phyloP scores from a whole-genome alignment of 345 rosid genomes.

The Hypericum androsaemum region DNA sequence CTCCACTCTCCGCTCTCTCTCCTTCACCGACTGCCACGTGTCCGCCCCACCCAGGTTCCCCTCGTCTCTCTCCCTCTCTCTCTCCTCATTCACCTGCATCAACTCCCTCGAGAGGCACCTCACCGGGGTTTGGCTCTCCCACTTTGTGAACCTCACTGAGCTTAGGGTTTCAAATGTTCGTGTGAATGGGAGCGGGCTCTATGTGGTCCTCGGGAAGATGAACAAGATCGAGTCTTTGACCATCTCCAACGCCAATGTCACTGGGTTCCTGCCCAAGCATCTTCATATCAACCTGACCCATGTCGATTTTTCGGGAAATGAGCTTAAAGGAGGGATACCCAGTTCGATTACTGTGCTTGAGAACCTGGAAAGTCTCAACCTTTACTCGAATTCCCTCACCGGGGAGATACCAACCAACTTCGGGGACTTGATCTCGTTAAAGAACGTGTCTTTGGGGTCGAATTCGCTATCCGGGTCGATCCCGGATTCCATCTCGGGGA shows the following conservation, averaged over 20 bases:
- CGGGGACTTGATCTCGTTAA: conserved; percentile 35
- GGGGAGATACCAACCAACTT: conserved; percentile 52
- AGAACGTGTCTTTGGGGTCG: conserved; percentile 56
- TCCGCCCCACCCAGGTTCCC: conserved; percentile 60
- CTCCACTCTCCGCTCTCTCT: conserved; percentile 58
- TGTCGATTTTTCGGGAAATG: conserved; percentile 68
- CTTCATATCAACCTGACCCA: conserved; percentile 45
- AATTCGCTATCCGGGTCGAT: conserved; percentile 75
- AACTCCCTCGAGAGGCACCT: conserved; percentile 54
- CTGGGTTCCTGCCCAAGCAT: conserved; percentile 53
- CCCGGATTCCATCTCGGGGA: conserved; percentile 68
- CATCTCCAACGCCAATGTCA: conserved; percentile 55
- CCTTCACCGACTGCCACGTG: conserved; percentile 60
- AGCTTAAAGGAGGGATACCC: conserved; percentile 61
- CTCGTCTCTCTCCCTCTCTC: conserved; percentile 43
- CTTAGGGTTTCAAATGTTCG: conserved; percentile 55
- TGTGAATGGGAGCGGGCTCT: conserved; percentile 58
- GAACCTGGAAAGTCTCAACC: conserved; percentile 48
- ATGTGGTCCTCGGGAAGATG: conserved; percentile 68
- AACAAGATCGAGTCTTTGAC: conserved; percentile 43
- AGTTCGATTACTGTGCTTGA: conserved; percentile 56
- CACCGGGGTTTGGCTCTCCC: conserved; percentile 61
- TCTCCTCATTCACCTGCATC: conserved; percentile 52
- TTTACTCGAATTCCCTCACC: conserved; percentile 48
- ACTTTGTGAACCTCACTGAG: conserved; percentile 64